Base-by-base conservation (phyloP, 2,329 filamentous ascomycete species). In the Aspergillus aculeatinus region DNA sequence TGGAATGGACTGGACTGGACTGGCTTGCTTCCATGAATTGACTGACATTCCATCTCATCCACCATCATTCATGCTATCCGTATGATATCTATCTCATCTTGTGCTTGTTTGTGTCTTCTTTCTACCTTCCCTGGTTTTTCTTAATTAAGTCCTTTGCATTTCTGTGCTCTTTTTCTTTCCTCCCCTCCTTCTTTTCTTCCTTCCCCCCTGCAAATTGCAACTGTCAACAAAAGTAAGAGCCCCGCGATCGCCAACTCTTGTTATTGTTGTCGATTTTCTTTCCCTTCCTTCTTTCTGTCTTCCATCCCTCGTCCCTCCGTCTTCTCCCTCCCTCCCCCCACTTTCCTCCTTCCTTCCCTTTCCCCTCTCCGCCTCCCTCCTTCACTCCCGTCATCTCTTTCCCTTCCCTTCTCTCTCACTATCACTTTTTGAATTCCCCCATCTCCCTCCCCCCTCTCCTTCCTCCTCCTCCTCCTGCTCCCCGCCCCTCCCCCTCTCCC, bases 211-310 rank as follows among this genome's bases (percentile, higher is more conserved):
- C 11, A 35, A 14, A 14, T 12, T 35, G 10, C 14, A 62, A 58
- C 61, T 63, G 63, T 67, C 65, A 68, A 69, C 64, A 66, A 69
- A 14, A 42, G 16, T 3, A 42, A n/a, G 7, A 42, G 16, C 68
- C 67, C 65, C 64, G 65, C 67, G 66, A 65, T 48, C 51, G 48
- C 51, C 53, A 59, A 35, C 53, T 59, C 51, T 56, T 58, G 29
- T 33, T 55, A 14, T 29, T 53, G 51, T 39, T 53, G 51, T n/a
- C 39, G 51, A 11, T 48, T 42, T 42, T 42, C 39, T n/a, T 29
- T 21, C 48, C 51, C 25, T 44, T 57, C 54, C 42, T 57, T 44
- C 51, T 52, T 58, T 57, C 42, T 55, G 51, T 48, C 55, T 47
- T 51, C 59, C 58, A 55, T 54, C 58, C 57, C 53, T 54, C 52